Evolutionary conservation across 257 asterid genomes (phyloP), one percentile per base, ranked within the genome.

Genomic region (Penstemon davidsonii): DNA sequence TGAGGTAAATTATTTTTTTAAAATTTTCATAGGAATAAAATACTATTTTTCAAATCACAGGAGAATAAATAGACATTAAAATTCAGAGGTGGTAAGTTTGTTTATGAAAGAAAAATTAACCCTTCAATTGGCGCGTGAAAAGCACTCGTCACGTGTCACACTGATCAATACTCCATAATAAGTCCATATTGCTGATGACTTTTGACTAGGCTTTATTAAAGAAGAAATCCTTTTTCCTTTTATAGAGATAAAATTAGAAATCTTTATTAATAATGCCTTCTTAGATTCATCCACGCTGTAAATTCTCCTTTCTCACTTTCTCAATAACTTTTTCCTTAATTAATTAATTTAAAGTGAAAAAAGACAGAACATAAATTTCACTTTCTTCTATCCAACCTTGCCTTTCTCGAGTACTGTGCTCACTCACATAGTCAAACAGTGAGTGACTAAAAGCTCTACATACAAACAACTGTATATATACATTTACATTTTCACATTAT

Each of bases 401-500:
- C 66, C 55, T 55, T 68, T 59, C 63, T 58, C 61, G 57, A 42
- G 57, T 56, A 64, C 58, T 76, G 86, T 76, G 81, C 84, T 73
- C 71, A 62, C 84, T 73, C 71, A 62, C 57, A 46, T 70, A 73
- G 64, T 75, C 81, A 62, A 70, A 19, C 39, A 18, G 42, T 66
- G 62, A 67, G 37, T 37, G 55, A 62, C 37, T 57, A 25, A 73
- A 57, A 54, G 63, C 70, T 68, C 62, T 78, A 57, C 46, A 41
- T 41, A 73, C 39, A 43, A 44, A 43, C 12, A 62, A n/a, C 58
- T 55, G 57, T 79, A 25, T 70, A 15, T 67, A 68, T 73, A 41
- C 65, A 53, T 66, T 3, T 60, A 5, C 75, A 49, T 56, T 72
- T 67, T 77, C 73, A 66, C 70, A 75, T 46, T 53, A 10, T 61